phyloP scores from a whole-genome alignment of 164 flowering plant genomes.

The Taxillus chinensis region DNA sequence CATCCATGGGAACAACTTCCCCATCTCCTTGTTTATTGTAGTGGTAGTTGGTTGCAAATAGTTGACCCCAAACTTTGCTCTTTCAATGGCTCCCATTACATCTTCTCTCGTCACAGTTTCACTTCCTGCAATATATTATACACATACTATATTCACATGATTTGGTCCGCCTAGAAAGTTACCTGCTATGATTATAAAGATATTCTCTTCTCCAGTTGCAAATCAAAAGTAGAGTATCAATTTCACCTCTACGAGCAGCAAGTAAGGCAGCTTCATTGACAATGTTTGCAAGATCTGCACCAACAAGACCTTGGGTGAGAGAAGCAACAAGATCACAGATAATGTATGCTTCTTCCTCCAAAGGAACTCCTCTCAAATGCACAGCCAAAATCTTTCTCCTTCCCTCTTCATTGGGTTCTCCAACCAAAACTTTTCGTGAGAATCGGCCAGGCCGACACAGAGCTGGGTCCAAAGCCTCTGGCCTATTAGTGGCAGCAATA shows the following conservation, averaged over 20 bases:
- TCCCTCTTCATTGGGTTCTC: conserved; percentile 90
- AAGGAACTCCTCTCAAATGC: conserved; percentile 80
- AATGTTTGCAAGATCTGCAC: conserved; percentile 97
- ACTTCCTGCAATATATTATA: conserved; percentile 35
- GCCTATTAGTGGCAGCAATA: conserved; percentile 90
- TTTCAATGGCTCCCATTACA: conserved; percentile 85
- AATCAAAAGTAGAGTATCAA: neutral
- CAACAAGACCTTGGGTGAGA: conserved; percentile 83
- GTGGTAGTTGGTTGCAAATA: conserved; percentile 29
- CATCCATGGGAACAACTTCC: conserved; percentile 84
- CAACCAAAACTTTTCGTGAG: conserved; percentile 88
- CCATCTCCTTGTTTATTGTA: conserved; percentile 53
- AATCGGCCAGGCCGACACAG: conserved; percentile 97
- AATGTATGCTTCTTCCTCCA: conserved; percentile 63
- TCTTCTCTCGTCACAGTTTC: conserved; percentile 78
- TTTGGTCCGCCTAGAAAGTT: no score
- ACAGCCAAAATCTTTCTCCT: conserved; percentile 80
- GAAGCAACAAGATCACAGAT: conserved; percentile 80
- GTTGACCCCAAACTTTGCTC: conserved; percentile 88
- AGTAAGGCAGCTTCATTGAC: conserved; percentile 93
- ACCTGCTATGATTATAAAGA: no score
- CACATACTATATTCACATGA: no score
- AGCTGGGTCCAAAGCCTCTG: conserved; percentile 94
- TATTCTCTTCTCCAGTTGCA: no score
- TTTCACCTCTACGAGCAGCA: conserved; percentile 93